Base-by-base conservation (phyloP, 495 filamentous ascomycete species). In the Penicillium longicatenatum region DNA sequence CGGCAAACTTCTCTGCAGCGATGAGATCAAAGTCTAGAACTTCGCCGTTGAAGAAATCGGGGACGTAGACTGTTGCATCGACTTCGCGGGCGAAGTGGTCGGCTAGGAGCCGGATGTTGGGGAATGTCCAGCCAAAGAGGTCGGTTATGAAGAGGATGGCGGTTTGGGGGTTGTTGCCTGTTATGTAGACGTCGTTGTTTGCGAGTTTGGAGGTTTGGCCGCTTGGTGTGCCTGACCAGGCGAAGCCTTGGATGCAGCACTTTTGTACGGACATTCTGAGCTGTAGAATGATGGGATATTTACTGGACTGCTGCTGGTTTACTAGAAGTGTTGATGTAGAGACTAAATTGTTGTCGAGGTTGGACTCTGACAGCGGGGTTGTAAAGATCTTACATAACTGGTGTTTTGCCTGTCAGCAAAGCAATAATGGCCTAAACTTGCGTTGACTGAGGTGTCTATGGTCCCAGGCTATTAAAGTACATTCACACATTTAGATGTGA, bases 121-220 rank as follows among this genome's bases (percentile, higher is more conserved):
- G 60, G 39, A 76, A 76, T 20, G 57, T 74, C 81, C 80, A 84
- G 14, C 80, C 77, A n/a, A 77, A 76, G 7, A 82, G 53, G 47
- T 82, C 80, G 54, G 79, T 73, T 11, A 84, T 61, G 22, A 81
- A 26, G 1, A 83, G 48, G 42, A 80, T 66, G 6, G 76, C 79
- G 16, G 69, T 64, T 7, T 76, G 60, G 19, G 60, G 52, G 50
- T 74, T 74, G 37, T 56, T 21, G 12, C 71, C 71, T 1, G 78
- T 68, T 41, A 82, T 61, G 62, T 84, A 84, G 52, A 60, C 43
- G 14, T 75, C 29, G 57, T 71, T 70, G 54, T 49, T 58, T 2
- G 62, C 66, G 19, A 83, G 63, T 30, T 67, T 78, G 29, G 55
- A 51, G 31, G 66, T 65, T 47, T 58, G 71, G 7, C 81, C 81